These are phyloP conservation scores for Allium fistulosum DNA, from an alignment of 106 monocot species.

Conservation along the genomic window DNA sequence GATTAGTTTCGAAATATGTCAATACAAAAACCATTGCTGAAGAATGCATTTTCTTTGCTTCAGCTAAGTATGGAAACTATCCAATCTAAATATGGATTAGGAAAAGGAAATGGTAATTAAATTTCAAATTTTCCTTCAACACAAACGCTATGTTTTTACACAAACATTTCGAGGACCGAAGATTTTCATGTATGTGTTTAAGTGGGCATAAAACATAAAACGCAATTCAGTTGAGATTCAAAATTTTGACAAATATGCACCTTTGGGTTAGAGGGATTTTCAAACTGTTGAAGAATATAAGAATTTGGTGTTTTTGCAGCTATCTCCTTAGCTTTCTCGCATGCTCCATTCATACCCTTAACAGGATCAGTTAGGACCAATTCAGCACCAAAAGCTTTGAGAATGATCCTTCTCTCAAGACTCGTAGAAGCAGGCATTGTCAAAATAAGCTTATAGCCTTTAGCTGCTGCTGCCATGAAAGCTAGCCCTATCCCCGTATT, in stretches of 20 bases:
- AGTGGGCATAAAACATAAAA: not conserved
- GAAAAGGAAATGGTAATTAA: too few species aligned
- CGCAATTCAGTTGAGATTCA: not conserved
- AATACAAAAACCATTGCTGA: too few species aligned
- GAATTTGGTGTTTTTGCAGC: conserved; percentile 69
- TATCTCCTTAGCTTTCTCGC: conserved; percentile 69
- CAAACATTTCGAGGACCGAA: too few species aligned
- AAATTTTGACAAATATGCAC: conserved; percentile 33
- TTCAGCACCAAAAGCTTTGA: conserved; percentile 79
- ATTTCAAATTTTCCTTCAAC: too few species aligned
- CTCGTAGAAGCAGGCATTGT: conserved; percentile 81
- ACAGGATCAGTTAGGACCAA: conserved; percentile 71
- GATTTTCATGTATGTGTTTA: not conserved
- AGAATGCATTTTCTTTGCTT: too few species aligned
- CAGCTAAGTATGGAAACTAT: too few species aligned
- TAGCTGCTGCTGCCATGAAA: conserved; percentile 70
- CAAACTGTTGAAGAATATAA: conserved; percentile 79
- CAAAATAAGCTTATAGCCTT: conserved; percentile 61
- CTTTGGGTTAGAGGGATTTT: conserved; percentile 75
- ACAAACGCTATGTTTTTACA: too few species aligned
- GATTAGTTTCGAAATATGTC: too few species aligned
- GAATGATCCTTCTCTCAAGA: conserved; percentile 70
- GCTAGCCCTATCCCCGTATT: conserved; percentile 73
- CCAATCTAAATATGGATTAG: too few species aligned
- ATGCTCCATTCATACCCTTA: conserved; percentile 69